Conservation (phyloP, 208 protist genomes). For the Leishmania mexicana region DNA sequence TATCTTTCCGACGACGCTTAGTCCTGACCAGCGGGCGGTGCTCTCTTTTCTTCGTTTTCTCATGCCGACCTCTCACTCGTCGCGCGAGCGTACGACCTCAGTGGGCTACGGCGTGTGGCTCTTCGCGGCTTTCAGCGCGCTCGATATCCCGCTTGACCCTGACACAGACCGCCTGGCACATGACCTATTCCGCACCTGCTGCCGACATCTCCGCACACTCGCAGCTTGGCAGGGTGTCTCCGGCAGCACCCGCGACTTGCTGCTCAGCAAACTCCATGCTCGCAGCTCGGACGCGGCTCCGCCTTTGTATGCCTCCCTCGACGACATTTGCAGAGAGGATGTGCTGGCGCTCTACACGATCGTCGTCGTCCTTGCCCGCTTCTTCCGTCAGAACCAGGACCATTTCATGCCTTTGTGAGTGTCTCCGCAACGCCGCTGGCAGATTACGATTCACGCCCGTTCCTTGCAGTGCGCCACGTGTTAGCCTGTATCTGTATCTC, state of each 20-base stretch:
- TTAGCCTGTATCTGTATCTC: neutral
- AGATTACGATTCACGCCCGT: neutral
- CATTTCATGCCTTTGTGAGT: constrained; percentile 69
- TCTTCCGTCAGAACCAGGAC: constrained; percentile 86
- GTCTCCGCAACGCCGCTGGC: neutral
- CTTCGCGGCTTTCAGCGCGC: constrained; percentile 48
- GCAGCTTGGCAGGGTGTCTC: constrained; percentile 41
- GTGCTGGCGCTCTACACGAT: constrained; percentile 74
- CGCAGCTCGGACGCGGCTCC: neutral
- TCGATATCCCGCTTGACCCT: constrained; percentile 81
- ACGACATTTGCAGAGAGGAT: constrained; percentile 57
- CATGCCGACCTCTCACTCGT: constrained; percentile 31
- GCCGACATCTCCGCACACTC: constrained; percentile 65
- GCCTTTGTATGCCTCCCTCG: constrained; percentile 42
- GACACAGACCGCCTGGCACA: constrained; percentile 78
- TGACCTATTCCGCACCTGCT: constrained; percentile 68
- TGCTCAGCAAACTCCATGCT: constrained; percentile 34
- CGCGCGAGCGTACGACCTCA: constrained; percentile 4
- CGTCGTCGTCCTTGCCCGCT: constrained; percentile 70
- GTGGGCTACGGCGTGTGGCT: constrained; percentile 75
- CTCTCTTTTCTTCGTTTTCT: constrained; percentile 54
- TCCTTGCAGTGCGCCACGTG: neutral
- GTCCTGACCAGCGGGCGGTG: constrained; percentile 9
- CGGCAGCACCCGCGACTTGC: constrained; percentile 47
- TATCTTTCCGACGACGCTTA: neutral